Base-by-base conservation (phyloP, 192 early-diverging fungal species). In the Coemansia sp. region DNA sequence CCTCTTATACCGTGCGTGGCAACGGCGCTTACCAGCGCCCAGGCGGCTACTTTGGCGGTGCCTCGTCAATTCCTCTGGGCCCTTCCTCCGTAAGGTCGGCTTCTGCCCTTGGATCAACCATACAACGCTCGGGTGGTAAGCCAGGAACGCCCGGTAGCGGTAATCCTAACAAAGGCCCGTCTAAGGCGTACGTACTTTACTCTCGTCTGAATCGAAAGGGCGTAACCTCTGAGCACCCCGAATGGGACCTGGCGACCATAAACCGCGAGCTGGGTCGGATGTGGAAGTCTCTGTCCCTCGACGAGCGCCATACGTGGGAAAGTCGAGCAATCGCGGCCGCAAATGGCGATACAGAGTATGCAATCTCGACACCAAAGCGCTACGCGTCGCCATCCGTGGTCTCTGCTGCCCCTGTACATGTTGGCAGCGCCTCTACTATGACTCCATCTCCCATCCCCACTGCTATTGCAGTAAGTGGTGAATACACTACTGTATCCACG, bases 261-360 rank as follows among this genome's bases (percentile, higher is more conserved):
- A 82, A 82, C 49, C 70, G 74, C 46, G 79, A 76, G 65, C 79
- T 82, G 13, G 74, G 75, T 23, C 70, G 79, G 57, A 73, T 76
- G 75, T 82, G 79, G 79, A 76, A 82, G 67, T 29, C 53, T 11
- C 65, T 82, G 20, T 33, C 63, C 19, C 48, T 61, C 20, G 75
- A 76, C 8, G 79, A 82, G 58, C 70, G 75, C 14, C 67, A 70
- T 22, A 25, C 38, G 11, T 82, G 79, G 79, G 79, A 82, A 55
- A 49, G 41, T n/a, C 73, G 74, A n/a, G 66, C 70, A 11, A 68
- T 56, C 11, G 67, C 59, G 5, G 63, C 41, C 0, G 74, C 53
- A 20, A 41, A 59, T 19, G 75, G 70, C 41, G 76, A 74, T 22
- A 29, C 15, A 2, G 62, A 63, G 22, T 66, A 63, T 32, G 43